Base-by-base conservation (phyloP, 768 basidiomycete species). In the Sporobolomyces phaffii region DNA sequence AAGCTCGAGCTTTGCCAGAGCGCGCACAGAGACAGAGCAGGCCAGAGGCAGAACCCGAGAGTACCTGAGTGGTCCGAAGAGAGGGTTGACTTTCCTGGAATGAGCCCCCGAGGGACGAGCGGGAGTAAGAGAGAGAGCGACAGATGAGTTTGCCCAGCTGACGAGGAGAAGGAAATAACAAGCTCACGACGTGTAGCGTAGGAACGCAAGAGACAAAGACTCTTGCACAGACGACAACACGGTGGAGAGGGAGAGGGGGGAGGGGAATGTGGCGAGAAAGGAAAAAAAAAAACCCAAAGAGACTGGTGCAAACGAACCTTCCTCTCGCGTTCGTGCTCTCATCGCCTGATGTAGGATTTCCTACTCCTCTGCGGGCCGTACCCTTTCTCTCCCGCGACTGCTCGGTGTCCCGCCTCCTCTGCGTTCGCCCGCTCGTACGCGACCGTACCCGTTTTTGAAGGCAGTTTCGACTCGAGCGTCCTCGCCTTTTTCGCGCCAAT, bases 401-500 rank as follows among this genome's bases (percentile, higher is more conserved):
- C 69, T 29, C 54, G 24, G 45, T 70, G 62, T 0, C 59, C 70
- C 4, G 60, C 44, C 33, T 67, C 70, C 6, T 67, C 70, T 26
- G 53, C 62, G 47, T 72, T 72, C 28, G 71, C 67, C 9, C 67
- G 54, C 51, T 68, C 56, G 57, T 60, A 72, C 15, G 71, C 14
- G 20, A 47, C 44, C 43, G 71, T 72, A 15, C 71, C 68, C 26
- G 68, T 60, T 48, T 71, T 70, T 8, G 41, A n/a, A 57, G 91
- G 91, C 82, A 90, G 90, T 85, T 93, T 92, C 78, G 90, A 76
- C 72, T 94, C 93, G 48, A 98, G 81, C 76, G 88, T 84, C 77
- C 86, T 88, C 17, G 93, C 94, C 78, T 96, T 98, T 64, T 87
- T 83, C 75, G 90, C 87, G 1, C 94, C 92, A 69, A 99, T 96